A percentile compares a stretch with the other conserved stretches of the same genome.
phyloP scores from a whole-genome alignment of 2,329 filamentous ascomycete species.

The Corynespora cassiicola region DNA sequence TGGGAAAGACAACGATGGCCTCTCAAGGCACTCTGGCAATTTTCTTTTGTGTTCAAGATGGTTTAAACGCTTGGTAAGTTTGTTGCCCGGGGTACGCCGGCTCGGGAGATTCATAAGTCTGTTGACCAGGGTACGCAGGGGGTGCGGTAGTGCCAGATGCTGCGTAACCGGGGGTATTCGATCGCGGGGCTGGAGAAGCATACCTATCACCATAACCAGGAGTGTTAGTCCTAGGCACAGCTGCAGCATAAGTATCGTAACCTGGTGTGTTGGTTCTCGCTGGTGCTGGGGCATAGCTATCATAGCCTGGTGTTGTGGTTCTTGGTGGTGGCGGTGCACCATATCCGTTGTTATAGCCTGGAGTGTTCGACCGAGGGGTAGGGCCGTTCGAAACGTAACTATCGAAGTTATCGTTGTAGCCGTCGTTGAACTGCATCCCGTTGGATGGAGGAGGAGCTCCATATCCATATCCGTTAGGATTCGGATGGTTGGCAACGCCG shows the following conservation, averaged over 20 bases:
- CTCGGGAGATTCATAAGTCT: conserved; percentile 10
- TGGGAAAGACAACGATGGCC: too few species aligned
- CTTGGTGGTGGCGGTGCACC: too few species aligned
- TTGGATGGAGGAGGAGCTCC: background rate
- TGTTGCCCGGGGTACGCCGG: conserved; percentile 18
- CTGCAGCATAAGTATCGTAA: too few species aligned
- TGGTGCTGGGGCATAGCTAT: conserved; percentile 10
- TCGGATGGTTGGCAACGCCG: conserved; percentile 7
- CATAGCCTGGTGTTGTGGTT: too few species aligned
- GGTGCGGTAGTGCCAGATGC: conserved; percentile 16
- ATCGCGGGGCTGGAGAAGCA: conserved; percentile 7
- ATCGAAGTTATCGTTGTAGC: conserved; percentile 8
- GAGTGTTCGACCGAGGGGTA: too few species aligned
- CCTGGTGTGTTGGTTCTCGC: too few species aligned
- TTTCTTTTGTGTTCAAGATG: too few species aligned
- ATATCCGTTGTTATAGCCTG: too few species aligned
- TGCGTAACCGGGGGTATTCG: conserved; percentile 17
- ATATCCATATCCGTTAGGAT: conserved; percentile 7
- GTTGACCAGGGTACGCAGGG: conserved; percentile 16
- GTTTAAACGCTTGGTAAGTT: conserved; percentile 19
- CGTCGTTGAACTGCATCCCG: conserved; percentile 8
- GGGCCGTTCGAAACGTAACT: too few species aligned
- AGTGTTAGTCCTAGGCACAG: conserved; percentile 7
- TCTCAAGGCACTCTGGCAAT: too few species aligned
- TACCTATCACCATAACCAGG: conserved; percentile 18